A percentile compares a stretch with the other conserved stretches of the same genome.
phyloP scores from a whole-genome alignment of 2,329 filamentous ascomycete genomes.

The Albophoma yamanashiensis region DNA sequence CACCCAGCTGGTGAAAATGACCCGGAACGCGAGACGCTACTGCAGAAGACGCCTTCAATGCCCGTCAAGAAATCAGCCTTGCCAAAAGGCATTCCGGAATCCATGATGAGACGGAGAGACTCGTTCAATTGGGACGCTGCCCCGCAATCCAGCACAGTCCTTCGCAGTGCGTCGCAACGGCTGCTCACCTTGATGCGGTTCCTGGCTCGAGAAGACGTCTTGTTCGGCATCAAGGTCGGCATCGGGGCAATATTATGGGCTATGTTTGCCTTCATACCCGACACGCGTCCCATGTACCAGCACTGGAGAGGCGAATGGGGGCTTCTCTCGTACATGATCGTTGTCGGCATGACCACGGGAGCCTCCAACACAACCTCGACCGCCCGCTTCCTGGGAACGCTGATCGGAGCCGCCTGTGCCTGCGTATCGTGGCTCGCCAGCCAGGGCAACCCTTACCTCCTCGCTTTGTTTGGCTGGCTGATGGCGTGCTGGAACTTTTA shows the following conservation, averaged over 20 bases:
- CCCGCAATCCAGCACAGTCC: constrained; percentile 31
- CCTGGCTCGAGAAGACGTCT: constrained; percentile 44
- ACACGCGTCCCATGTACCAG: constrained; percentile 68
- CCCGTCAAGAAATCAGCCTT: constrained; percentile 42
- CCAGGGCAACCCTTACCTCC: constrained; percentile 58
- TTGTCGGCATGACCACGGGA: constrained; percentile 95
- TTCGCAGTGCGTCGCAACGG: constrained; percentile 33
- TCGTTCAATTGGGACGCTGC: constrained; percentile 47
- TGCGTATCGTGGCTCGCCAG: constrained; percentile 69
- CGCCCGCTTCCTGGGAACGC: constrained; percentile 77
- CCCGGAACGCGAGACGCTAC: constrained; percentile 29
- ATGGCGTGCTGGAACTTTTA: constrained; percentile 80
- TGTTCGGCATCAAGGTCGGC: constrained; percentile 87
- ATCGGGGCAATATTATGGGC: constrained; percentile 83
- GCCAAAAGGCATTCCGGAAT: constrained; percentile 44
- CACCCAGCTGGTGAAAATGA: constrained; percentile 16
- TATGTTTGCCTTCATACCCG: constrained; percentile 73
- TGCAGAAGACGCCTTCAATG: constrained; percentile 28
- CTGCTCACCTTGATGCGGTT: constrained; percentile 35
- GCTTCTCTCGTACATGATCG: constrained; percentile 91
- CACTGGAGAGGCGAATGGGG: constrained; percentile 97
- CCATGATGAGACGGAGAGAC: constrained; percentile 40
- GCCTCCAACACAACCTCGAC: constrained; percentile 88
- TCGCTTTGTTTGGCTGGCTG: constrained; percentile 74
- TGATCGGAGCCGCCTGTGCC: constrained; percentile 67